Conservation (phyloP, 495 filamentous ascomycete species). For the Glonium stellatum region DNA sequence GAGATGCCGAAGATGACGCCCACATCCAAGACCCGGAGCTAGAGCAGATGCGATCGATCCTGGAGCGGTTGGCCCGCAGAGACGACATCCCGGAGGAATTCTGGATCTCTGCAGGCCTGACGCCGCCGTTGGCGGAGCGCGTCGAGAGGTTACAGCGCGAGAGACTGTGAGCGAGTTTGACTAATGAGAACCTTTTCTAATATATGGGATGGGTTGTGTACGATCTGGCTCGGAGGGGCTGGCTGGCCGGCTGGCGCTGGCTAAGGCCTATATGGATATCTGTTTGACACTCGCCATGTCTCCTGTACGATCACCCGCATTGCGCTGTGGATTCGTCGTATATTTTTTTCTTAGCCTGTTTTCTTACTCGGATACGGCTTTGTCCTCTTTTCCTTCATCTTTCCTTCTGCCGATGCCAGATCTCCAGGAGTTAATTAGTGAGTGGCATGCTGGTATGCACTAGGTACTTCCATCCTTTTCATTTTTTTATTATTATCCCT, state of each 20-base stretch:
- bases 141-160: conserved; percentile 14
- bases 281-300: background rate
- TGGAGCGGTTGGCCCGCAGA: conserved; percentile 56
- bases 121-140: conserved; percentile 21
- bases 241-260: background rate
- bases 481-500: background rate
- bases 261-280: background rate
- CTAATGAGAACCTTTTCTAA: background rate
- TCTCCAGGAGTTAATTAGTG: background rate
- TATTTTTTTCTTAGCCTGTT: background rate
- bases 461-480: background rate
- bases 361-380: background rate
- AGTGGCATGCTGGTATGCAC: background rate
- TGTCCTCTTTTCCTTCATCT: background rate
- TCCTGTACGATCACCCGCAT: background rate
- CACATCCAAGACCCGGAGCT: conserved; percentile 39
- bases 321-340: background rate
- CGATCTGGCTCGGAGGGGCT: background rate
- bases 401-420: background rate
- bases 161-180: background rate
- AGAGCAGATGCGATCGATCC: conserved; percentile 59
- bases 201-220: background rate
- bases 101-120: conserved; percentile 68
- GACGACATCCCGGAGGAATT: conserved; percentile 69
- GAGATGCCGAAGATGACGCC: conserved; percentile 13